Conservation (phyloP, 75 land plant species). For the Azolla pinnata region DNA sequence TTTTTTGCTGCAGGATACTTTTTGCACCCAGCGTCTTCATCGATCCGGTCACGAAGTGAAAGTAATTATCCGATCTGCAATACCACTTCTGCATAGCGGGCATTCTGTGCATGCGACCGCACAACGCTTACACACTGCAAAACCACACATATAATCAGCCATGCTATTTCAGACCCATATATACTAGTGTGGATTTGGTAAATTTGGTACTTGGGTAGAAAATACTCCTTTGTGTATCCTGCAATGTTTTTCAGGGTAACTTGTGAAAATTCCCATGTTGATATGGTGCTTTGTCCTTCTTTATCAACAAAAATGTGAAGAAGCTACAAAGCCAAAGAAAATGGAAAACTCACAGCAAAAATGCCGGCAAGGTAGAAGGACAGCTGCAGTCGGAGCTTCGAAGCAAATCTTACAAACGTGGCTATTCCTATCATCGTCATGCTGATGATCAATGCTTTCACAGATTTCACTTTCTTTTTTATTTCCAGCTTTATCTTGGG, state of each 20-base stretch:
- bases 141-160: too few relatives aligned
- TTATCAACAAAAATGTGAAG: too few relatives aligned
- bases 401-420: conserved; percentile 82
- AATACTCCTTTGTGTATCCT: too few relatives aligned
- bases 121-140: conserved; percentile 74
- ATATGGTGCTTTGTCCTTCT: too few relatives aligned
- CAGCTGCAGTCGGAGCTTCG: conserved; percentile 69
- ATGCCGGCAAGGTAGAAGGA: conserved; percentile 87
- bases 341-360: conserved; percentile 58
- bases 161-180: too few relatives aligned
- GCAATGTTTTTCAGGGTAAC: too few relatives aligned
- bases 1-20: too few relatives aligned
- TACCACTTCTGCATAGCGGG: conserved; percentile 65
- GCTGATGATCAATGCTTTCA: neutral
- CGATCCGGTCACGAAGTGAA: conserved; percentile 33
- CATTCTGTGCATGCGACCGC: conserved; percentile 79
- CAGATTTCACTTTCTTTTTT: neutral
- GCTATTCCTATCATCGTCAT: conserved; percentile 39
- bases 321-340: neutral
- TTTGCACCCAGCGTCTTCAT: too few relatives aligned
- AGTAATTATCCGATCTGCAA: conserved; percentile 58
- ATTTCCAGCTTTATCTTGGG: neutral
- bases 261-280: too few relatives aligned
- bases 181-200: too few relatives aligned
- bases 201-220: too few relatives aligned